Conservation (phyloP, 345 rosid species). For the Conringia planisiliqua region DNA sequence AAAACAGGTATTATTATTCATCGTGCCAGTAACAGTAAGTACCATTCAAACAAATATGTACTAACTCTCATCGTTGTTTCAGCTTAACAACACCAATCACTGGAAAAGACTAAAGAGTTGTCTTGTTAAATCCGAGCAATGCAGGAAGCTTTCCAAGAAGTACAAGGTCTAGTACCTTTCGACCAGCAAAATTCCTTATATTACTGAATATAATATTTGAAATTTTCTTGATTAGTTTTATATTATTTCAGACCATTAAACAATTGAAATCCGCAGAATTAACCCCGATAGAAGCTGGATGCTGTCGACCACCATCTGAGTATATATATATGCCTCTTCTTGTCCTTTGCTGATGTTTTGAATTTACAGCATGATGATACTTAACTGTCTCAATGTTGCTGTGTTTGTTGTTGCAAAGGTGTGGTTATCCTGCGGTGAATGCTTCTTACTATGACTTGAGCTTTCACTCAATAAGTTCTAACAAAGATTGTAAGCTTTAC, state of each 20-base stretch:
- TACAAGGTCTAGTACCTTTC: conserved; percentile 51
- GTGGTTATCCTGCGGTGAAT: conserved; percentile 80
- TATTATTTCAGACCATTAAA: conserved; percentile 54
- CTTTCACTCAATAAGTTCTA: conserved; percentile 76
- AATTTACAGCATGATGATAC: not conserved
- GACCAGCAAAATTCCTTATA: conserved; percentile 4
- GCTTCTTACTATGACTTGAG: conserved; percentile 82
- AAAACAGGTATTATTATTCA: conserved; percentile 43
- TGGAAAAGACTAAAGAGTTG: conserved; percentile 86
- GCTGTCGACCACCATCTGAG: conserved; percentile 95
- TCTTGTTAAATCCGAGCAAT: conserved; percentile 84
- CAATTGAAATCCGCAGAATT: conserved; percentile 67
- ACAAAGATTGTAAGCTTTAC: conserved; percentile 83
- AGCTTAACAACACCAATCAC: conserved; percentile 66
- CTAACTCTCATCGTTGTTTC: conserved; percentile 15
- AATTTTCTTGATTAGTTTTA: not conserved
- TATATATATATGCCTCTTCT: conserved; percentile 31
- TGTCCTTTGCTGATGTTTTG: not conserved
- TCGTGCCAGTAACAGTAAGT: not conserved
- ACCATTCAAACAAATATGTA: not conserved
- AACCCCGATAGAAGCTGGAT: conserved; percentile 88
- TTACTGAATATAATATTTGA: not conserved
- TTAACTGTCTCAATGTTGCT: not conserved
- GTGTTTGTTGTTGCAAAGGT: conserved; percentile 39
- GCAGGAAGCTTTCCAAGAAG: conserved; percentile 57